These are phyloP conservation scores for Podospora sp. DNA, from an alignment of 495 filamentous ascomycete species.

Conservation along the genomic window DNA sequence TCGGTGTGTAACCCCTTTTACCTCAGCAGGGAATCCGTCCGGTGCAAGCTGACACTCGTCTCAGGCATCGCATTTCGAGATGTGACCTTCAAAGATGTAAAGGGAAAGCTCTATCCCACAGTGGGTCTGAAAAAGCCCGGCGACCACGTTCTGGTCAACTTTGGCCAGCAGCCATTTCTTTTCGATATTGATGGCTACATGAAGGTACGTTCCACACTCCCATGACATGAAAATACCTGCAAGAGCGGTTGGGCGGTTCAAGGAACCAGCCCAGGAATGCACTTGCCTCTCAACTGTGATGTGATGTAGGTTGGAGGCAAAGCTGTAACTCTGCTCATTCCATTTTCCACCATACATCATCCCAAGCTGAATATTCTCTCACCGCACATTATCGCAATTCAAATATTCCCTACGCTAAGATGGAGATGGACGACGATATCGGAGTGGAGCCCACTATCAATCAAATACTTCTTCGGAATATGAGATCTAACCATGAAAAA, in stretches of 20 bases:
- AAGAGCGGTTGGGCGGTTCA: not conserved
- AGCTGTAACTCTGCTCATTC: too few relatives aligned
- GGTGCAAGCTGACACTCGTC: conserved; percentile 16
- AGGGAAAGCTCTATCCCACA: conserved; percentile 74
- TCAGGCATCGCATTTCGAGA: conserved; percentile 80
- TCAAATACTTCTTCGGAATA: too few relatives aligned
- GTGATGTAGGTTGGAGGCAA: too few relatives aligned
- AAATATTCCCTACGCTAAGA: too few relatives aligned
- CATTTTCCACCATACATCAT: too few relatives aligned
- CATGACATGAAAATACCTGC: not conserved
- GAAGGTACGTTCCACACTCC: conserved; percentile 54
- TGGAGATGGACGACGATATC: too few relatives aligned
- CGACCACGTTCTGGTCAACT: conserved; percentile 85
- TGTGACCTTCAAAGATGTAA: conserved; percentile 65
- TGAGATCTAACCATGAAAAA: too few relatives aligned
- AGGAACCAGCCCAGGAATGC: too few relatives aligned
- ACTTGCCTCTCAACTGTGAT: too few relatives aligned
- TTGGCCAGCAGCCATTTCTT: conserved; percentile 85
- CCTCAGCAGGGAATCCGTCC: not conserved
- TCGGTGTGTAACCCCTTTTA: conserved; percentile 58
- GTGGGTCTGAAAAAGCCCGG: conserved; percentile 91
- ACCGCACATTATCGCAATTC: too few relatives aligned
- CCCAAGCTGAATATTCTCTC: too few relatives aligned
- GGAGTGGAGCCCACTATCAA: too few relatives aligned
- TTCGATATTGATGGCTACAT: conserved; percentile 93